These are phyloP conservation scores for Ricinus communis DNA, from an alignment of 345 rosid genomes.

Conservation along the genomic window DNA sequence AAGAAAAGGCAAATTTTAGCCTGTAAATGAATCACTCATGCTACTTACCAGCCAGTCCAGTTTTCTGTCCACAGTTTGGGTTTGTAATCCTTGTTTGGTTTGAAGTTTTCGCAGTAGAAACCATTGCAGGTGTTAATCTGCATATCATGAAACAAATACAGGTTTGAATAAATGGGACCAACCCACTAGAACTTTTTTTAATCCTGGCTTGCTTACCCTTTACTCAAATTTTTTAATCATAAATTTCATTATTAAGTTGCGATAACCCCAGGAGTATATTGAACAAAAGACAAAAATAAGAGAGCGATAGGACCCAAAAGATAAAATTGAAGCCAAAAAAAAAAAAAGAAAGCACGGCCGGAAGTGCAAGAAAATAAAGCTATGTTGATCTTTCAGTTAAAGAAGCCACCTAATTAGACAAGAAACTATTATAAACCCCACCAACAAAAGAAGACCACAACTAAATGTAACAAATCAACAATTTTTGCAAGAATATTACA, in stretches of 20 bases:
- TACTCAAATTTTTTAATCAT: too few species aligned
- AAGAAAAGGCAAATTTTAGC: not conserved
- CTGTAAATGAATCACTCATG: not conserved
- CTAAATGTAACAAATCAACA: slow-evolving; percentile 5
- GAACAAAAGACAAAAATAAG: not conserved
- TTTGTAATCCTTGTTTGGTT: slow-evolving; percentile 40
- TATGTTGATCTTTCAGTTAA: not conserved
- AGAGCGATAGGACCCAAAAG: slow-evolving; percentile 7
- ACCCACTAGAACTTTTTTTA: not conserved
- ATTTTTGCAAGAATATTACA: not conserved
- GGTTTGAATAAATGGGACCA: not conserved
- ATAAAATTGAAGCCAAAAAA: not conserved
- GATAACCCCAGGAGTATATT: not conserved
- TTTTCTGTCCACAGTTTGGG: slow-evolving; percentile 50
- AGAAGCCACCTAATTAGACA: slow-evolving; percentile 10
- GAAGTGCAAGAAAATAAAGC: not conserved
- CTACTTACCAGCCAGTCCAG: slow-evolving; percentile 39
- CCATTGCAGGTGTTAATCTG: slow-evolving; percentile 47
- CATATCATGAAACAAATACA: not conserved
- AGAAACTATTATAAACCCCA: slow-evolving; percentile 5
- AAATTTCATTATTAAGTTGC: too few species aligned
- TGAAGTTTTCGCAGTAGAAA: slow-evolving; percentile 45
- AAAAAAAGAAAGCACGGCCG: not conserved
- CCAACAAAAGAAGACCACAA: slow-evolving; percentile 4
- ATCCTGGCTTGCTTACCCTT: too few species aligned